These are phyloP conservation scores for Camelina hispida DNA, from an alignment of 345 rosid species.

Conservation along the genomic window DNA sequence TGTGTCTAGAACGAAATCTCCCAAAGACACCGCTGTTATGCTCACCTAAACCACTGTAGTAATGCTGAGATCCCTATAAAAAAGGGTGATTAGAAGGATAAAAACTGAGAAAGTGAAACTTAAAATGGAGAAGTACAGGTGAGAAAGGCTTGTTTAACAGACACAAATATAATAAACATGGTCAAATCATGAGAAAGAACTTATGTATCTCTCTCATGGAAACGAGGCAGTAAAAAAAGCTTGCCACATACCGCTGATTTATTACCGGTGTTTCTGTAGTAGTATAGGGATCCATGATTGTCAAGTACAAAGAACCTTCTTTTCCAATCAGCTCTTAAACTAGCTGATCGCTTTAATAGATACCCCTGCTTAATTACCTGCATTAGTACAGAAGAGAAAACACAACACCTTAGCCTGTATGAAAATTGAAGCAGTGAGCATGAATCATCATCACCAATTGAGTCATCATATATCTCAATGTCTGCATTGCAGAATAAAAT, in stretches of 20 bases:
- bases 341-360: constrained; percentile 75
- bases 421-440: not conserved
- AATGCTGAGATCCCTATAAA: constrained; percentile 66
- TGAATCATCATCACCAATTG: constrained; percentile 5
- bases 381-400: constrained; percentile 43
- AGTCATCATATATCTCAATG: constrained; percentile 3
- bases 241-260: constrained; percentile 59
- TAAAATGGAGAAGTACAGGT: constrained; percentile 12
- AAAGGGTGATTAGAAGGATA: not conserved
- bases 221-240: not conserved
- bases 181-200: not conserved
- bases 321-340: constrained; percentile 79
- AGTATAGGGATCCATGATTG: constrained; percentile 75
- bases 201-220: constrained; percentile 1
- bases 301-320: constrained; percentile 89
- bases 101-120: constrained; percentile 1
- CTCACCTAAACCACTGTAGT: constrained; percentile 62
- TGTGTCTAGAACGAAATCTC: constrained; percentile 75
- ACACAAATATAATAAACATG: not conserved
- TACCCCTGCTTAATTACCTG: constrained; percentile 79
- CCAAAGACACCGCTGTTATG: constrained; percentile 67
- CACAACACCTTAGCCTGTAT: not conserved
- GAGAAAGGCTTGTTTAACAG: not conserved
- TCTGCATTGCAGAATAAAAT: not conserved
- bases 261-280: constrained; percentile 67